A percentile compares a stretch with the other conserved stretches of the same genome.
phyloP scores from a whole-genome alignment of 495 filamentous ascomycete species.

The Penicillium simplicissimum region DNA sequence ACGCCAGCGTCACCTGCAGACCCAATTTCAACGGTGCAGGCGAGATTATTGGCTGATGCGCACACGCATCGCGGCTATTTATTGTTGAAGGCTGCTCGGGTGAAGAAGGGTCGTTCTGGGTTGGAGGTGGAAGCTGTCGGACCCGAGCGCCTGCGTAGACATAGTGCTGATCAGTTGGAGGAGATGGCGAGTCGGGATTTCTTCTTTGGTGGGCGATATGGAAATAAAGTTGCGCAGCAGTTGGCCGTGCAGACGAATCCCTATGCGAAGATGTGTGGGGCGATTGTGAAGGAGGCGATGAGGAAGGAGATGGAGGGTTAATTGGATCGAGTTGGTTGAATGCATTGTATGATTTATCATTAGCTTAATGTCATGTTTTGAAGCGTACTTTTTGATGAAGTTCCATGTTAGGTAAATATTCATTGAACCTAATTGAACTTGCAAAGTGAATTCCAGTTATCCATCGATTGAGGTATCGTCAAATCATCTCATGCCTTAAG shows the following conservation, averaged over 20 bases:
- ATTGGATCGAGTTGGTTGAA: neutral
- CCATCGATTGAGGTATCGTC: slow-evolving; percentile 7
- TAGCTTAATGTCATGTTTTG: neutral
- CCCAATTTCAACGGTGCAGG: slow-evolving; percentile 59
- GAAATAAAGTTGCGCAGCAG: slow-evolving; percentile 73
- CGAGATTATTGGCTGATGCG: slow-evolving; percentile 64
- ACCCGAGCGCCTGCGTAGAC: slow-evolving; percentile 35
- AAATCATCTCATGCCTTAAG: slow-evolving; percentile 6
- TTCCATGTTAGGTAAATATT: neutral
- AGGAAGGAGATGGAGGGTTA: slow-evolving; percentile 61
- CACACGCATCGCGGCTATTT: slow-evolving; percentile 78
- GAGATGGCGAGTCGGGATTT: slow-evolving; percentile 74
- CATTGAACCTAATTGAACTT: neutral
- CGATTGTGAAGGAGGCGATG: slow-evolving; percentile 84
- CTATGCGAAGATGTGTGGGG: slow-evolving; percentile 84
- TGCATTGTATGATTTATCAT: neutral
- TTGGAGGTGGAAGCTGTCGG: slow-evolving; percentile 6
- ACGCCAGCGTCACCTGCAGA: slow-evolving; percentile 51
- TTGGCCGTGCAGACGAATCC: slow-evolving; percentile 82
- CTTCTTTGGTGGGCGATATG: slow-evolving; percentile 71
- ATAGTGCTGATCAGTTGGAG: slow-evolving; percentile 62
- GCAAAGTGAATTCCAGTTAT: neutral
- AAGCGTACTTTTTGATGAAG: neutral
- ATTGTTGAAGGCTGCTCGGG: slow-evolving; percentile 62
- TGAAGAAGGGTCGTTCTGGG: slow-evolving; percentile 23